Conservation (phyloP, 257 asterid species). For the Hygrophila difformis region DNA sequence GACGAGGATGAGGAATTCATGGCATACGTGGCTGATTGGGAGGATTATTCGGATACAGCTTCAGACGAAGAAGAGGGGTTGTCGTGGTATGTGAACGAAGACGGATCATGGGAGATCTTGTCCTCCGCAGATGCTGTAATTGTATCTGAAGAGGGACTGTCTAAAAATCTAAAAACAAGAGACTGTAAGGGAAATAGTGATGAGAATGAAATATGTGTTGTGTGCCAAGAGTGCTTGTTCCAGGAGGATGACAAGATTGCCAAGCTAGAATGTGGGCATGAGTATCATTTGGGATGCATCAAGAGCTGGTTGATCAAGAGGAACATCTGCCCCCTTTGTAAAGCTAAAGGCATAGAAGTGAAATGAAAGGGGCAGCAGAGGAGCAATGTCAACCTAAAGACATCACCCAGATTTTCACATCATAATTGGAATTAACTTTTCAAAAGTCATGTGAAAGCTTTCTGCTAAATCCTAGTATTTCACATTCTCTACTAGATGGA, state of each 20-base stretch:
- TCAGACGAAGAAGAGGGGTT: not conserved
- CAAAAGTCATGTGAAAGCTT: too few relatives aligned
- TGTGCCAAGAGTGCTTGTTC: constrained; percentile 4
- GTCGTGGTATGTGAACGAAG: not conserved
- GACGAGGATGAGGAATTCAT: not conserved
- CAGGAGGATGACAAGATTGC: not conserved
- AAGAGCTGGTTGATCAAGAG: constrained; percentile 9
- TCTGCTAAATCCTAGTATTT: too few relatives aligned
- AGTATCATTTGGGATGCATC: constrained; percentile 2
- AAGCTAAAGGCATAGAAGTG: constrained; percentile 5
- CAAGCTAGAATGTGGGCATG: constrained; percentile 8
- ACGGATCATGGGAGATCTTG: not conserved
- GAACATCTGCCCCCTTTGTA: constrained; percentile 12
- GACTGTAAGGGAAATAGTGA: not conserved
- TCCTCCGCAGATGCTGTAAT: not conserved
- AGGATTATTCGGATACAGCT: not conserved
- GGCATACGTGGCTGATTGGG: not conserved
- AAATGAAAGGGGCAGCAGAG: not conserved
- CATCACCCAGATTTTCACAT: too few relatives aligned
- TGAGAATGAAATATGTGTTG: not conserved
- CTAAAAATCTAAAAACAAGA: not conserved
- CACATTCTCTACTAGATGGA: too few relatives aligned
- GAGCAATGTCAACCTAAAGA: too few relatives aligned
- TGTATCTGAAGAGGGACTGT: not conserved
- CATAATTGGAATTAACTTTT: too few relatives aligned